Evolutionary conservation across 177 flowering plant species (phyloP).

Genomic region (Vitis hybrid): DNA sequence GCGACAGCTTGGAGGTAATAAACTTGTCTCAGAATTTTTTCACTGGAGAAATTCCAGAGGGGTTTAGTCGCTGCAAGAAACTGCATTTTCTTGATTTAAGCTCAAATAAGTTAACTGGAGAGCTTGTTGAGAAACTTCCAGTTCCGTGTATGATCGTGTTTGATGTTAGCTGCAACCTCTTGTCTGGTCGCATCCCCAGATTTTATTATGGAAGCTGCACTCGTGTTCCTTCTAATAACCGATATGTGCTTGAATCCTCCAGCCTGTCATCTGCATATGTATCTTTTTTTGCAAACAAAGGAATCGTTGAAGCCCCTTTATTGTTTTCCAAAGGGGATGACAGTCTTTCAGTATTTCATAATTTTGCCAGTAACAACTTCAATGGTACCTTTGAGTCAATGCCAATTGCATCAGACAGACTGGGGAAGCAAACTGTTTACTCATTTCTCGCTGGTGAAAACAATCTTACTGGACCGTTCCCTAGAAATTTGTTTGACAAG

Average conservation of each 20-base stretch:
- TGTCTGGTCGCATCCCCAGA: constrained; percentile 64
- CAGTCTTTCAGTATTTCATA: constrained; percentile 47
- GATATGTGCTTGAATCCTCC: constrained; percentile 11
- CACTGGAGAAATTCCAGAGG: constrained; percentile 48
- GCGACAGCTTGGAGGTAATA: constrained; percentile 72
- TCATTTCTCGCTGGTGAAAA: constrained; percentile 66
- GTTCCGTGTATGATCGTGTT: constrained; percentile 82
- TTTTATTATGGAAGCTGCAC: constrained; percentile 40
- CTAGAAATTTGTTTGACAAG: constrained; percentile 49
- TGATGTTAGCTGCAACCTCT: constrained; percentile 63
- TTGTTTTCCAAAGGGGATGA: constrained; percentile 32
- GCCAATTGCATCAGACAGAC: constrained; percentile 50
- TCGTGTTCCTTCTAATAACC: constrained; percentile 19
- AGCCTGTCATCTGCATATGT: constrained; percentile 43
- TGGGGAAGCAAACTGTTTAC: constrained; percentile 47
- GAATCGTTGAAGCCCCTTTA: constrained; percentile 26
- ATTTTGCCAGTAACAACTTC: constrained; percentile 65
- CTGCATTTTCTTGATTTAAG: constrained; percentile 68
- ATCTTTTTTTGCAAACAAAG: constrained; percentile 39
- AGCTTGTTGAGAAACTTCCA: constrained; percentile 44
- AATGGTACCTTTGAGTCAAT: constrained; percentile 50
- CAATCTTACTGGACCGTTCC: constrained; percentile 51
- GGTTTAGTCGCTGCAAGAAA: constrained; percentile 52
- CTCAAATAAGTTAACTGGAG: constrained; percentile 61
- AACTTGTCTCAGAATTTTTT: constrained; percentile 69